Conservation (phyloP, 1,284 basidiomycete genomes). For the Tilletia horrida region DNA sequence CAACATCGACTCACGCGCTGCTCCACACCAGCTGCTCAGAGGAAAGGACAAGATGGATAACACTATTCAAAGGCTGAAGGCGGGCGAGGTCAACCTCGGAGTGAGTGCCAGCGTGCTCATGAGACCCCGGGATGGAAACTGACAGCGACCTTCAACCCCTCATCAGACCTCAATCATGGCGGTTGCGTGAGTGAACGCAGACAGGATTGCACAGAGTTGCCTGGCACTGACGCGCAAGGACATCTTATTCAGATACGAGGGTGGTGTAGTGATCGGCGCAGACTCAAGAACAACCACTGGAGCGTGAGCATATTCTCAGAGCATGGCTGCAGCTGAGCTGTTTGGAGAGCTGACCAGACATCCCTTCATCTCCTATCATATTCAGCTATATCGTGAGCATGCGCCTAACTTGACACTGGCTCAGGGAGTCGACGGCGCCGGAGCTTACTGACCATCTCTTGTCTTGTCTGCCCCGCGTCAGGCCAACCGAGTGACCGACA, state of each 20-base stretch:
- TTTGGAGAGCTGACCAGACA: not conserved
- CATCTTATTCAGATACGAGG: slow-evolving; percentile 63
- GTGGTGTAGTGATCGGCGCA: slow-evolving; percentile 91
- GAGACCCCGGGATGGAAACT: not conserved
- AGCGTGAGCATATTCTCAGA: slow-evolving; percentile 39
- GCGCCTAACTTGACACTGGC: too few species aligned
- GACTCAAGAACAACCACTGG: slow-evolving; percentile 96
- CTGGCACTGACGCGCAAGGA: too few species aligned
- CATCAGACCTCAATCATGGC: slow-evolving; percentile 94
- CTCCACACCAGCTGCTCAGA: not conserved
- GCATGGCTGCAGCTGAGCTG: not conserved
- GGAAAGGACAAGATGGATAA: not conserved
- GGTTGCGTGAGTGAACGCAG: slow-evolving; percentile 62
- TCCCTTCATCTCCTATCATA: not conserved
- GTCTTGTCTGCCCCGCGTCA: slow-evolving; percentile 45
- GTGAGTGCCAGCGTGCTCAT: slow-evolving; percentile 26
- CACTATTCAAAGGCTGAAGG: slow-evolving; percentile 38
- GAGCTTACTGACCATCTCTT: too few species aligned
- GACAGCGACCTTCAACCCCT: not conserved
- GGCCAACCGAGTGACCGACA: slow-evolving; percentile 98
- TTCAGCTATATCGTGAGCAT: slow-evolving; percentile 9
- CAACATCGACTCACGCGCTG: not conserved
- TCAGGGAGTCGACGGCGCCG: too few species aligned
- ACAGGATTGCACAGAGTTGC: too few species aligned
- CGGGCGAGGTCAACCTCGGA: slow-evolving; percentile 54